Base-by-base conservation (phyloP, 306 rosid genomes). In the Castanospermum australe region DNA sequence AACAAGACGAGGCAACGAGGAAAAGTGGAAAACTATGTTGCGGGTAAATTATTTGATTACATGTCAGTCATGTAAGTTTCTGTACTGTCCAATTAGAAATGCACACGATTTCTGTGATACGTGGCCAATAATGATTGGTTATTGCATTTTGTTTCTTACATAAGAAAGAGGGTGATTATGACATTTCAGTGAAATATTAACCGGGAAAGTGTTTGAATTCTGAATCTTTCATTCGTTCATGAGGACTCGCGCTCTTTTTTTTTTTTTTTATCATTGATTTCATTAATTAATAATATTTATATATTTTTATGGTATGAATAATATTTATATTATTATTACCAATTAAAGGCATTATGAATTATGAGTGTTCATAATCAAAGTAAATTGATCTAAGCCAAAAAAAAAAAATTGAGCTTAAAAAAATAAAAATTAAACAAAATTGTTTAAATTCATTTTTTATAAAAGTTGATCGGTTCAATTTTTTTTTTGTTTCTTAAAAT, bases 1-100 rank as follows among this genome's bases (percentile, higher is more conserved):
- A 87, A 54, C 21, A 15, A 42, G 73, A 25, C 79, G 84, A 67
- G 84, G 86, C 81, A 39, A 78, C 24, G 41, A 38, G 5, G 25
- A 42, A 33, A 70, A 25, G 13, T n/a, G n/a, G n/a, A n/a, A 25
- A 25, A 50, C 38, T 50, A 1, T 38, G 38, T n/a, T 44, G 7
- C 33, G 70, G 48, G 18, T n/a, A 36, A 5, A 21, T 4, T 12
- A 5, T 4, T 32, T 47, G 22, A 9, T 48, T 15, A 18, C 38
- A 1, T 15, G 79, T 13, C 20, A 1, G 50, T 28, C 3, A 62
- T n/a, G 8, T 9, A 60, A 60, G 21, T 35, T 13, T 5, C 3
- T 10, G 30, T n/a, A 30, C 62, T 6, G 47, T 78, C 76, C 76
- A 78, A 56, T 30, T 28, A 9, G 22, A 20, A 0, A 0, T 15